These are phyloP conservation scores for Pseudozyma hubeiensis DNA, from an alignment of 1,284 basidiomycete genomes.

Conservation along the genomic window DNA sequence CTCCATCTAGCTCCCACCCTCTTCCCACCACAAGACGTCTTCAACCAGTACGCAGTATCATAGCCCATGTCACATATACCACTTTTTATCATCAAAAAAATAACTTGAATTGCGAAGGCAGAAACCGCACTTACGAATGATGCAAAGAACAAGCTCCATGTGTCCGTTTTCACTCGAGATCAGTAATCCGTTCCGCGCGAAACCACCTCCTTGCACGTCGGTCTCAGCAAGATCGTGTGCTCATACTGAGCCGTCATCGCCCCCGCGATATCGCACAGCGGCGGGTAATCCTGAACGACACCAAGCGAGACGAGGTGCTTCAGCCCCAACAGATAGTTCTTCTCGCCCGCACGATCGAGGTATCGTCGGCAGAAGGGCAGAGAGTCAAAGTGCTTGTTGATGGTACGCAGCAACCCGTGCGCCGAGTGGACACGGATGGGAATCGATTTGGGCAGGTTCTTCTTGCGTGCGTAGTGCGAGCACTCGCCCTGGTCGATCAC, in stretches of 20 bases:
- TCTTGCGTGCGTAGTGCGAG: conserved; percentile 82
- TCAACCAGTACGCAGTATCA: conserved; percentile 26
- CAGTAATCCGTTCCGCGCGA: conserved; percentile 92
- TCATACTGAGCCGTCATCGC: conserved; percentile 67
- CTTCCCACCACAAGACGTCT: conserved; percentile 36
- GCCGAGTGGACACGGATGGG: conserved; percentile 80
- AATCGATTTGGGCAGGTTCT: conserved; percentile 74
- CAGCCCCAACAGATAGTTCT: conserved; percentile 87
- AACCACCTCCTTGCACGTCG: conserved; percentile 79
- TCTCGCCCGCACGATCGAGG: conserved; percentile 85
- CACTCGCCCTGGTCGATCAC: conserved; percentile 90
- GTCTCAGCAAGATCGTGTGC: conserved; percentile 66
- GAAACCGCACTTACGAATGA: no score
- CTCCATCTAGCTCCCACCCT: conserved; percentile 23
- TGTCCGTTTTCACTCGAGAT: not conserved
- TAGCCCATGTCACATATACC: not conserved
- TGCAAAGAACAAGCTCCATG: no score
- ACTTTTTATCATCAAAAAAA: no score
- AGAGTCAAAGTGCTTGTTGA: conserved; percentile 93
- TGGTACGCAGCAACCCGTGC: conserved; percentile 85
- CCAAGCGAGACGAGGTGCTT: conserved; percentile 89
- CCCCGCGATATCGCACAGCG: conserved; percentile 77
- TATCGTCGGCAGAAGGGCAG: conserved; percentile 96
- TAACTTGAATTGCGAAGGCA: no score
- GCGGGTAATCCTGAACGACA: conserved; percentile 94